Base-by-base conservation (phyloP, 345 rosid genomes). In the Erysimum cheiranthoides region DNA sequence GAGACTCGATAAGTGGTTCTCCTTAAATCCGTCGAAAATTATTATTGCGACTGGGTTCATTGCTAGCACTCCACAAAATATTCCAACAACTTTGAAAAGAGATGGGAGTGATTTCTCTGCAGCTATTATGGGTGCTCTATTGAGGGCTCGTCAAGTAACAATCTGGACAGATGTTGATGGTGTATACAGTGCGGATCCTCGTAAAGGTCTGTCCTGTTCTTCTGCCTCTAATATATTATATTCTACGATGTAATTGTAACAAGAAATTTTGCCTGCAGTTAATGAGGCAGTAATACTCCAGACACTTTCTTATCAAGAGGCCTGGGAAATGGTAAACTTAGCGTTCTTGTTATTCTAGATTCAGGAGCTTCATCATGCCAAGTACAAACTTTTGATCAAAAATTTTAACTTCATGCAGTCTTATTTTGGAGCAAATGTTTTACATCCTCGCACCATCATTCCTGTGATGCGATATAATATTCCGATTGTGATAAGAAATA, bases 21-120 rank as follows among this genome's bases (percentile, higher is more conserved):
- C 96, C 13, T 74, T 38, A 61, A 78, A 83, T 79, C 89, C 90
- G 51, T 83, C 87, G 4, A 83, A 86, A 80, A 86, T 86, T 40
- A 82, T 93, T 53, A 79, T 96, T 78, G 98, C 98, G 2, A 89
- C 99, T 64, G 99, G 99, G 72, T 96, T 96, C 85, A 96, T 96
- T 65, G 99, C 99, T 70, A 96, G 98, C 74, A 93, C 99, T 14
- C 93, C 93, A 14, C 84, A 91, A 67, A 93, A 88, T 58, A 93
- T 96, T 78, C 99, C 99, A 45, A 93, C 98, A 66, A 96, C 99
- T 66, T 79, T 96, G 83, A 96, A 96, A 85, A 84, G 99, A 80
- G 99, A 96, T 80, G 99, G 99, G 61, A 96, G 99, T 81, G 99
- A 96, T 80, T 96, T 96, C 80, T 96, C 97, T 13, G 99, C 99